Percentiles rank a stretch among this genome's conserved stretches.
Conservation (phyloP, 169 alveolate species). For the Babesia gibsoni region DNA sequence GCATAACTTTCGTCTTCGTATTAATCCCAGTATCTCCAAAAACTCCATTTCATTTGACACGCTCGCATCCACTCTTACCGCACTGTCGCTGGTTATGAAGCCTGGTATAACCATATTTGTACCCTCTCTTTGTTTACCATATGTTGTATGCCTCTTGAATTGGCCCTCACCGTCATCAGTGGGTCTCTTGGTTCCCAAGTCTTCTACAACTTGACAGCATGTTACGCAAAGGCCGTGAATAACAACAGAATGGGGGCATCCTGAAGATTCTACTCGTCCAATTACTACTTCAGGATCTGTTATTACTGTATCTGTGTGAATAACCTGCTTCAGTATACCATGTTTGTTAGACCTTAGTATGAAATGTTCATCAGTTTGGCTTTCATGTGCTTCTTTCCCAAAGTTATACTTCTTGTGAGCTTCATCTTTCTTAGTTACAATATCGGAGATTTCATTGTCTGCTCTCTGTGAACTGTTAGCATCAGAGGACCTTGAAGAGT, state of each 20-base stretch:
- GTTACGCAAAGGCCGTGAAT: conserved; percentile 52
- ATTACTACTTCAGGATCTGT: background rate
- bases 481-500: no score
- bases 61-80: conserved; percentile 54
- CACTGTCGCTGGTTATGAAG: conserved; percentile 63
- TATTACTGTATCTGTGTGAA: conserved; percentile 17
- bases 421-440: background rate
- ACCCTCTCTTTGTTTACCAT: background rate
- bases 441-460: no score
- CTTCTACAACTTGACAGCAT: conserved; percentile 29
- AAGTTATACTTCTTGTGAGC: background rate
- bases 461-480: no score
- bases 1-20: conserved; percentile 68
- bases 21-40: conserved; percentile 43
- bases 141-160: conserved; percentile 1
- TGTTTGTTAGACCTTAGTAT: background rate
- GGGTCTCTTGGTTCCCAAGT: background rate
- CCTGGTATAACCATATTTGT: conserved; percentile 59
- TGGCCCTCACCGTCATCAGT: background rate
- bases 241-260: conserved; percentile 35
- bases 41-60: conserved; percentile 67
- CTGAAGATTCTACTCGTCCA: conserved; percentile 2
- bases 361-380: background rate
- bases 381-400: background rate
- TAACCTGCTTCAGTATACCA: conserved; percentile 1